Conservation (phyloP, 257 asterid species). For the Osmanthus fragrans region DNA sequence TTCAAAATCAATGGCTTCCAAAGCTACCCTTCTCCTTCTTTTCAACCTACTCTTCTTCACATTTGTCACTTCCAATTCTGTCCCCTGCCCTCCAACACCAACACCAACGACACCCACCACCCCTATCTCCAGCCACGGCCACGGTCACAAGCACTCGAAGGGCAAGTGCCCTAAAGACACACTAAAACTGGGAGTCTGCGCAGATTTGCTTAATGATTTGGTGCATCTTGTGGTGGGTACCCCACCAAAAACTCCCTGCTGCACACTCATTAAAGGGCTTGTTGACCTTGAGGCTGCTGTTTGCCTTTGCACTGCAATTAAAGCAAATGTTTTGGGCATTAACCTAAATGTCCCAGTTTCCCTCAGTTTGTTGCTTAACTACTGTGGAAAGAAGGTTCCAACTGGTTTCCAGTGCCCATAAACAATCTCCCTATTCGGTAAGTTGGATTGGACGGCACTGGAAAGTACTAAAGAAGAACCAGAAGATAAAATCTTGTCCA, state of each 20-base stretch:
- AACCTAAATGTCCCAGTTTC: slow-evolving; percentile 17
- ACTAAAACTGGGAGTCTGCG: slow-evolving; percentile 34
- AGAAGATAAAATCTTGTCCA: neutral
- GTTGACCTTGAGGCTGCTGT: slow-evolving; percentile 20
- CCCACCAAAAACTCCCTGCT: slow-evolving; percentile 28
- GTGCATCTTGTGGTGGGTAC: slow-evolving; percentile 19
- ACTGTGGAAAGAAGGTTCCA: slow-evolving; percentile 20
- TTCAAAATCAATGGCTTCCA: slow-evolving; percentile 24
- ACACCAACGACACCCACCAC: neutral
- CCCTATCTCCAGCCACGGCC: neutral
- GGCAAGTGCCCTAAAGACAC: slow-evolving; percentile 30
- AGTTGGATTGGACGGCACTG: neutral
- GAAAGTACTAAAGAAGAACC: neutral
- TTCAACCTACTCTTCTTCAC: slow-evolving; percentile 29
- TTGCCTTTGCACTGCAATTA: slow-evolving; percentile 24
- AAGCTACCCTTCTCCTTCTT: slow-evolving; percentile 14
- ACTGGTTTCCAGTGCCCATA: slow-evolving; percentile 25
- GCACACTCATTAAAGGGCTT: slow-evolving; percentile 19
- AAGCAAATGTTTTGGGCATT: slow-evolving; percentile 16
- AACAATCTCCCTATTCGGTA: neutral
- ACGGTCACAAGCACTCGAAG: slow-evolving; percentile 6
- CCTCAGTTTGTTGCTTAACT: slow-evolving; percentile 20
- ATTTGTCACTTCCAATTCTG: slow-evolving; percentile 10
- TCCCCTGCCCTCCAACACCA: slow-evolving; percentile 23
- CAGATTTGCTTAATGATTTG: slow-evolving; percentile 27